Conservation (phyloP, 179 eudicot genomes). For the Actinidia polygama region DNA sequence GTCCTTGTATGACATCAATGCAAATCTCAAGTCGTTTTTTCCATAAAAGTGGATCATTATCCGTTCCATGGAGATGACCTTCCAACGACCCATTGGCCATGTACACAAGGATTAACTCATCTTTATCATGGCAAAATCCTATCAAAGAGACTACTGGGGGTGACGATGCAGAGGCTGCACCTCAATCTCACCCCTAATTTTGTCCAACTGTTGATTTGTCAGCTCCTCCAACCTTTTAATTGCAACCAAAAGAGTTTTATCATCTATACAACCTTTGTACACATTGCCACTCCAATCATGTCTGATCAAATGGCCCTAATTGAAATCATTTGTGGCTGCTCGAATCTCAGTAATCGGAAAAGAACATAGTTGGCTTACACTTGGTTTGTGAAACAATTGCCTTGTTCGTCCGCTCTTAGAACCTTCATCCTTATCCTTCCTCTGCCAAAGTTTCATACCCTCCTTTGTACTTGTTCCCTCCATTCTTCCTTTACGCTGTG, state of each 20-base stretch:
- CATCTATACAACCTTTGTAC: neutral
- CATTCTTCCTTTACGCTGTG: neutral
- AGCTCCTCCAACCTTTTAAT: neutral
- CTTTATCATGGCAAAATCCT: neutral
- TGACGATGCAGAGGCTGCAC: neutral
- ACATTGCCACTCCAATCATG: fast-evolving
- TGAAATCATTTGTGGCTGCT: neutral
- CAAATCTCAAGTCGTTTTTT: neutral
- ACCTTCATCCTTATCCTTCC: neutral
- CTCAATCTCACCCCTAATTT: neutral
- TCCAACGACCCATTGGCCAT: neutral
- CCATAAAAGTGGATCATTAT: neutral
- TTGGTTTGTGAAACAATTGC: neutral
- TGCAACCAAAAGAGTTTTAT: neutral
- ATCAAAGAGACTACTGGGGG: neutral
- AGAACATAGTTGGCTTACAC: neutral
- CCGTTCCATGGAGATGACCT: neutral
- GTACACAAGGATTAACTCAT: neutral
- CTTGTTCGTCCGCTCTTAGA: too few relatives aligned
- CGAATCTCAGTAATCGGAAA: neutral
- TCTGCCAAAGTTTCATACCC: neutral
- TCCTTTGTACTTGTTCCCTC: neutral
- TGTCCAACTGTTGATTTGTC: too few relatives aligned
- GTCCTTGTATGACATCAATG: neutral
- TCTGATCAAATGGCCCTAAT: neutral